Conservation (phyloP, 2,329 filamentous ascomycete species). For the Beauveria varroae region DNA sequence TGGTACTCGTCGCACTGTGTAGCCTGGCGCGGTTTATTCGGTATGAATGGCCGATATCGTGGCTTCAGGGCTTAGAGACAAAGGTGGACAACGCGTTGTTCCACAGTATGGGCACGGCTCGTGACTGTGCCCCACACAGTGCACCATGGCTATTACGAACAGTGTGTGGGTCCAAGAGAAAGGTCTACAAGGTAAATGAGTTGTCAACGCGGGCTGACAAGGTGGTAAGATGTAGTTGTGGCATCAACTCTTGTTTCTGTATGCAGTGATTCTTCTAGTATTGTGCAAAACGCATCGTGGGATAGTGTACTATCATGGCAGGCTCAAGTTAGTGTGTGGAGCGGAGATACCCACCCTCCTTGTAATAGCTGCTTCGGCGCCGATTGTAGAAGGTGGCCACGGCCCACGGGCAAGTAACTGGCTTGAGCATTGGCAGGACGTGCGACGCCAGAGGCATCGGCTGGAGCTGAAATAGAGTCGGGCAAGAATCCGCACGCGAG, state of each 20-base stretch:
- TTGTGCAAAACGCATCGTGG: no score
- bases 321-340: no score
- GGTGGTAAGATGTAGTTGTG: background rate
- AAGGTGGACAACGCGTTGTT: background rate
- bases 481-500: background rate
- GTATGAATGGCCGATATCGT: background rate
- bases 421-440: background rate
- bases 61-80: background rate
- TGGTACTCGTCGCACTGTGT: background rate
- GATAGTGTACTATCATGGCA: no score
- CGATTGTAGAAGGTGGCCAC: no score
- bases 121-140: slow-evolving; percentile 1
- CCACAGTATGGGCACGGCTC: background rate
- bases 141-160: background rate
- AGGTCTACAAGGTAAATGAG: background rate
- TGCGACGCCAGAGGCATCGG: background rate
- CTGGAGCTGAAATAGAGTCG: background rate
- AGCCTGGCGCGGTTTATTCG: background rate
- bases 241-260: no score
- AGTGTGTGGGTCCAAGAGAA: background rate
- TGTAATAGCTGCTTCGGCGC: no score
- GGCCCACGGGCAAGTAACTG: background rate
- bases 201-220: background rate
- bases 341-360: no score
- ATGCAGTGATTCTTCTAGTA: no score